These are phyloP conservation scores for Leccinum imitatum DNA, from an alignment of 768 basidiomycete genomes.

Conservation along the genomic window DNA sequence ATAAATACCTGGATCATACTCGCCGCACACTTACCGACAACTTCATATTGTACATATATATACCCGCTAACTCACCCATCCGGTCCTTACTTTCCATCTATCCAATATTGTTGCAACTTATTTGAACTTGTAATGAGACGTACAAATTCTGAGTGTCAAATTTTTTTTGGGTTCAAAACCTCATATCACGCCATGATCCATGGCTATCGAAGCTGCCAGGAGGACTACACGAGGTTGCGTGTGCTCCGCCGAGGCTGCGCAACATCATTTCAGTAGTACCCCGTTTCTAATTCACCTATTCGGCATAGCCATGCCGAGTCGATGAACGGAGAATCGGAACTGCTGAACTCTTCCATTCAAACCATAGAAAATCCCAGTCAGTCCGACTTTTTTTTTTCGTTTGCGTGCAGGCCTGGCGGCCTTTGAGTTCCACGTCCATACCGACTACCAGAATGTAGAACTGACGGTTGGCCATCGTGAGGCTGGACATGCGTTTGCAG, in stretches of 20 bases:
- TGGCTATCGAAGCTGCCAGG: constrained; percentile 12
- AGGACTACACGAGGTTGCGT: constrained; percentile 26
- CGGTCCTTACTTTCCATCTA: constrained; percentile 7
- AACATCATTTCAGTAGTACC: constrained; percentile 6
- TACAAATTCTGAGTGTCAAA: background rate
- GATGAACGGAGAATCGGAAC: background rate
- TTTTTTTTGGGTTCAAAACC: background rate
- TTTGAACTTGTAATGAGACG: background rate
- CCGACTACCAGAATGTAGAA: background rate
- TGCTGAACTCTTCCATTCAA: background rate
- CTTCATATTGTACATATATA: constrained; percentile 15
- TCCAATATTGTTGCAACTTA: background rate
- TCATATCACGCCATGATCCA: background rate
- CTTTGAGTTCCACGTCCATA: background rate
- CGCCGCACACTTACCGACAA: constrained; percentile 11
- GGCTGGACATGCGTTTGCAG: constrained; percentile 8
- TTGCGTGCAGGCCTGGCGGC: background rate
- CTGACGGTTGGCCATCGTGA: constrained; percentile 1
- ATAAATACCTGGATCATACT: constrained; percentile 6
- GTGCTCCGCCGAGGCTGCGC: constrained; percentile 13
- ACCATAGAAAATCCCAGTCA: background rate
- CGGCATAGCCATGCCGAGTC: background rate
- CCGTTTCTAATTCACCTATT: constrained; percentile 13
- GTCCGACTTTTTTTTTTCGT: background rate
- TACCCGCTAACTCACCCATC: constrained; percentile 15